phyloP scores from a whole-genome alignment of 2,329 filamentous ascomycete species.

The Colletotrichum shisoi region DNA sequence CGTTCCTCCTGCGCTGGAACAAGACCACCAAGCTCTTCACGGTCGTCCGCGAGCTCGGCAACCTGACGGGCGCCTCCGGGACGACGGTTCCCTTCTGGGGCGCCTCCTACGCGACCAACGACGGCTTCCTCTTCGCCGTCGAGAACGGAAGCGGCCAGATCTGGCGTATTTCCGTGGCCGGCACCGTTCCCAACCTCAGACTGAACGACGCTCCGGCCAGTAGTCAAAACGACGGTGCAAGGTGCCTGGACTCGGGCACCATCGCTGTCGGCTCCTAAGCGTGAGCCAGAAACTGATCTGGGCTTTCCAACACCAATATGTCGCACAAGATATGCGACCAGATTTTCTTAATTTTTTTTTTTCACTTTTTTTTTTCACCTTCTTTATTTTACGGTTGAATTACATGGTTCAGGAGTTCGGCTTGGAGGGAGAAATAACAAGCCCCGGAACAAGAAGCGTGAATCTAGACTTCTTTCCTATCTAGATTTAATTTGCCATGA shows the following conservation, averaged over 20 bases:
- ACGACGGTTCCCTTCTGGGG: constrained; percentile 33
- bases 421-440: background rate
- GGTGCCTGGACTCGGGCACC: constrained; percentile 27
- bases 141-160: constrained; percentile 42
- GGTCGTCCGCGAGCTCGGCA: constrained; percentile 31
- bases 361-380: too few relatives aligned
- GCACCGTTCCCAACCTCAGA: background rate
- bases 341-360: too few relatives aligned
- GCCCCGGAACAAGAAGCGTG: background rate
- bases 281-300: background rate
- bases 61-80: constrained; percentile 20
- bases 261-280: background rate
- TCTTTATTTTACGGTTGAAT: too few relatives aligned
- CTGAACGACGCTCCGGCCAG: constrained; percentile 7
- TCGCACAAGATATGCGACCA: background rate
- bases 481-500: too few relatives aligned
- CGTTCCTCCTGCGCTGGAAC: constrained; percentile 39
- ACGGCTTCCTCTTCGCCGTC: constrained; percentile 39
- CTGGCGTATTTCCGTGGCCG: constrained; percentile 40
- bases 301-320: too few relatives aligned
- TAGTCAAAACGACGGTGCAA: constrained; percentile 33
- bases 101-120: constrained; percentile 39
- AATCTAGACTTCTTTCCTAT: too few relatives aligned
- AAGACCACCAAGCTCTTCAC: constrained; percentile 27
- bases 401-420: background rate